Percentiles rank a stretch among this genome's conserved stretches.
phyloP scores from a whole-genome alignment of 2,329 filamentous ascomycete genomes.

The Curvularia spicifera region DNA sequence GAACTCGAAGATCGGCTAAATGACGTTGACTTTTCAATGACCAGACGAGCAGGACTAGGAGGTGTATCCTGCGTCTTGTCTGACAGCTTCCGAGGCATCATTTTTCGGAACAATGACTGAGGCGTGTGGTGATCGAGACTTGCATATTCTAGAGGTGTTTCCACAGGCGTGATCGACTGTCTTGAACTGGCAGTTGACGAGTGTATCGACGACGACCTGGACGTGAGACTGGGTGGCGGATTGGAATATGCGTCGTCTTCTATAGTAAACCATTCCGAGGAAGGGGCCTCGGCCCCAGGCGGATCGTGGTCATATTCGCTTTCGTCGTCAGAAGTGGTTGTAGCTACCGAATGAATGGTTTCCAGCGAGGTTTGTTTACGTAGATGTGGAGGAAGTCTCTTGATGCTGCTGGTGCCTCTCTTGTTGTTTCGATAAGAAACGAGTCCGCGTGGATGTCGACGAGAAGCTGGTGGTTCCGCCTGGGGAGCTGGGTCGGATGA shows the following conservation, averaged over 20 bases:
- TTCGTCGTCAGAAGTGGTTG: conserved; percentile 21
- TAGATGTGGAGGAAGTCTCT: conserved; percentile 30
- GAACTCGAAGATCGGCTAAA: conserved; percentile 45
- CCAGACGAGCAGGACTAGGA: conserved; percentile 23
- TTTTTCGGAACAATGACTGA: conserved; percentile 31
- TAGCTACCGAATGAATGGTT: conserved; percentile 43
- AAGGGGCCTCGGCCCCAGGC: conserved; percentile 23
- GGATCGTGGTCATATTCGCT: conserved; percentile 25
- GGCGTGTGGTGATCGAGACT: conserved; percentile 25
- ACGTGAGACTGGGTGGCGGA: conserved; percentile 19
- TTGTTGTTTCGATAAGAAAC: conserved; percentile 31
- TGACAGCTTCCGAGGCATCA: conserved; percentile 23
- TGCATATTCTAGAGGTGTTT: conserved; percentile 18
- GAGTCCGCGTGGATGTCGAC: conserved; percentile 21
- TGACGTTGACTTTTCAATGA: conserved; percentile 44
- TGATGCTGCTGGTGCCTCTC: conserved; percentile 21
- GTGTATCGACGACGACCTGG: conserved; percentile 14
- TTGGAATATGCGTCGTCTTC: conserved; percentile 16
- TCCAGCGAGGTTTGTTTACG: conserved; percentile 39
- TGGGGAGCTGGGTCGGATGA: conserved; percentile 18
- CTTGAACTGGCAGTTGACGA: conserved; percentile 21
- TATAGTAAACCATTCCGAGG: conserved; percentile 23
- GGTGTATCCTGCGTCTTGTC: conserved; percentile 22
- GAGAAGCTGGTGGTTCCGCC: conserved; percentile 19
- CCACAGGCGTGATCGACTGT: conserved; percentile 18